Evolutionary conservation across 352 stramenopile species (phyloP), one percentile per base, ranked within the genome.

Genomic region (Pythium insidiosum): DNA sequence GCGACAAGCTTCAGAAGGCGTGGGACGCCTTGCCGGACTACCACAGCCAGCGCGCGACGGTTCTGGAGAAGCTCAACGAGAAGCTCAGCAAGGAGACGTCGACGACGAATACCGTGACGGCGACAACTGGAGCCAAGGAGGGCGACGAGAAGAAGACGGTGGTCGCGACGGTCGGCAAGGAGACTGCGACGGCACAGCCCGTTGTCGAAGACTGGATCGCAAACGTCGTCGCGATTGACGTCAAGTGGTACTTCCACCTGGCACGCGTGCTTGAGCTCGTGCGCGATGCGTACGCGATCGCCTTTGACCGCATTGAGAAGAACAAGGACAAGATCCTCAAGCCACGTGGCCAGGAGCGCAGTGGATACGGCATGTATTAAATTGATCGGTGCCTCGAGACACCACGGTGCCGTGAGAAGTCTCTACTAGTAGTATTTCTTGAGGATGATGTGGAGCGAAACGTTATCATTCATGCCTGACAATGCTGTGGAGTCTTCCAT

Each of bases 181-280:
- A 73, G 50, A 70, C 62, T 28, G 44, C 53, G 22, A 68, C 54
- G 7, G 25, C 43, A 28, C 58, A 49, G 16, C 41, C 52, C 6
- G 64, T 63, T 0, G 54, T 62, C 3, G 60, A 81, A 20, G 79
- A 92, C 44, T 73, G 70, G 40, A 19, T 82, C n/a, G 68, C 75
- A 16, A 60, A 83, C 26, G 59, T 88, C 39, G 69, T 87, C 15
- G 76, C 79, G 26, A 43, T 93, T 15, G 80, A 93, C 41, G 47
- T 93, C 49, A 90, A 93, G 65, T 93, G 80, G 80, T 85, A 76
- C 47, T 85, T 82, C 30, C 87, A 89, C 60, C 53, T 90, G 15
- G 62, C 63, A 43, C 69, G 72, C 34, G 60, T 63, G 12, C 66
- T 93, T 6, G 77, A 90, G 44, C 72, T 54, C 31, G 62, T 93